Conservation (phyloP, 1,139 yeast genomes). For the Zygoascus sp. region DNA sequence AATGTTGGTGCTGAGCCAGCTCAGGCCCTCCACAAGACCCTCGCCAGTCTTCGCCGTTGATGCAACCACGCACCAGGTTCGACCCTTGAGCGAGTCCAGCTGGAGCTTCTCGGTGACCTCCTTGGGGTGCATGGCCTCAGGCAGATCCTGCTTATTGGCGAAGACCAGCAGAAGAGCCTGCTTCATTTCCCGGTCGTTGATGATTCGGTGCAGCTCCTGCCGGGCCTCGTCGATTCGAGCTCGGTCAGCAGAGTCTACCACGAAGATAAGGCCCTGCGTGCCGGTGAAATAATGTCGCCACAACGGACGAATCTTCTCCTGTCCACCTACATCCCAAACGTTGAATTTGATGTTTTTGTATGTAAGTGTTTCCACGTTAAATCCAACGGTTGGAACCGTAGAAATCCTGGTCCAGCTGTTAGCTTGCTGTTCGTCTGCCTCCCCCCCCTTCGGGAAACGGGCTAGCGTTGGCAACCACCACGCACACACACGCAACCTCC, state of each 20-base stretch:
- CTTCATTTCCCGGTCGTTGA: conserved; percentile 74
- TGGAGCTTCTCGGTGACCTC: conserved; percentile 84
- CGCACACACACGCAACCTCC: no score
- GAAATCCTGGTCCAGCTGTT: conserved; percentile 41
- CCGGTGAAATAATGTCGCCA: conserved; percentile 97
- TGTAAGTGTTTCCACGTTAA: conserved; percentile 87
- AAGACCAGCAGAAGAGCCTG: conserved; percentile 75
- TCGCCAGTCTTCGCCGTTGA: conserved; percentile 90
- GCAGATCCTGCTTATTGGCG: conserved; percentile 88
- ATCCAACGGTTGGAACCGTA: conserved; percentile 92
- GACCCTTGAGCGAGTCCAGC: conserved; percentile 75
- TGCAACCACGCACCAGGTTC: conserved; percentile 88
- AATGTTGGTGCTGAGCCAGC: conserved; percentile 76
- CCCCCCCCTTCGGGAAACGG: neutral
- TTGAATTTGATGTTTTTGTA: conserved; percentile 85
- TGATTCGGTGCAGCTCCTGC: conserved; percentile 69
- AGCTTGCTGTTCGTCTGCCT: neutral
- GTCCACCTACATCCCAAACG: conserved; percentile 98
- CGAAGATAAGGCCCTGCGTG: conserved; percentile 89
- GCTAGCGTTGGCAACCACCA: no score
- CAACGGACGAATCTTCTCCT: conserved; percentile 79
- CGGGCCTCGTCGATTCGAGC: conserved; percentile 74
- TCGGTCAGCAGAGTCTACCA: conserved; percentile 75
- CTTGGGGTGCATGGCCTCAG: conserved; percentile 87
- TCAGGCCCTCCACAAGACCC: conserved; percentile 85